Evolutionary conservation across 192 early-diverging fungal species (phyloP).

Genomic region (Tieghemiomyces parasiticus): DNA sequence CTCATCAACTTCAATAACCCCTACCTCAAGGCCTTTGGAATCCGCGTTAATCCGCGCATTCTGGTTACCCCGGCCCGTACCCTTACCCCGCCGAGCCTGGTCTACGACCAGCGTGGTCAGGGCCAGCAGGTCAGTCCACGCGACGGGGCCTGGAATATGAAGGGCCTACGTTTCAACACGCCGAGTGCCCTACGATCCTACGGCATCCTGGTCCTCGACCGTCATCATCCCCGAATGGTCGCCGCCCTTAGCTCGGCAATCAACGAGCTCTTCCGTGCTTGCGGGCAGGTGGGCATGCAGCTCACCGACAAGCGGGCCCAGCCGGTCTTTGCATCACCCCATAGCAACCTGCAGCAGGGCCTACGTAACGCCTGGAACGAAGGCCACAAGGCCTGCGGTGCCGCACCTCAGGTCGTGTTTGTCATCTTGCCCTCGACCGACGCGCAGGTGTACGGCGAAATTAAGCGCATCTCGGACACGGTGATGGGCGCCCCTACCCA

Average conservation of each 20-base stretch:
- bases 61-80: constrained; percentile 57
- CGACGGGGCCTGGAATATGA: constrained; percentile 80
- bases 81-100: constrained; percentile 61
- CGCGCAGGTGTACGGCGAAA: constrained; percentile 64
- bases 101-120: constrained; percentile 35
- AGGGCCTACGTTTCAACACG: constrained; percentile 57
- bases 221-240: constrained; percentile 28
- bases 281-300: constrained; percentile 54
- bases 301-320: constrained; percentile 28
- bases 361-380: constrained; percentile 55
- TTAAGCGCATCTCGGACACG: constrained; percentile 82
- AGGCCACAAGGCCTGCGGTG: constrained; percentile 40
- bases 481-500: constrained; percentile 81
- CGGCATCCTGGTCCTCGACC: constrained; percentile 67
- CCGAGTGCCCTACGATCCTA: constrained; percentile 62
- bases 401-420: constrained; percentile 62
- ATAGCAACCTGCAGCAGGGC: constrained; percentile 39
- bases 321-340: constrained; percentile 26
- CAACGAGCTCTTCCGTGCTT: constrained; percentile 52
- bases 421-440: constrained; percentile 72
- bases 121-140: constrained; percentile 33
- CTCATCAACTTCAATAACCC: constrained; percentile 52
- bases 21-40: constrained; percentile 61
- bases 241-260: constrained; percentile 49
- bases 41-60: constrained; percentile 50